These are phyloP conservation scores for Nigrograna mackinnonii DNA, from an alignment of 2,329 filamentous ascomycete genomes.

Conservation along the genomic window DNA sequence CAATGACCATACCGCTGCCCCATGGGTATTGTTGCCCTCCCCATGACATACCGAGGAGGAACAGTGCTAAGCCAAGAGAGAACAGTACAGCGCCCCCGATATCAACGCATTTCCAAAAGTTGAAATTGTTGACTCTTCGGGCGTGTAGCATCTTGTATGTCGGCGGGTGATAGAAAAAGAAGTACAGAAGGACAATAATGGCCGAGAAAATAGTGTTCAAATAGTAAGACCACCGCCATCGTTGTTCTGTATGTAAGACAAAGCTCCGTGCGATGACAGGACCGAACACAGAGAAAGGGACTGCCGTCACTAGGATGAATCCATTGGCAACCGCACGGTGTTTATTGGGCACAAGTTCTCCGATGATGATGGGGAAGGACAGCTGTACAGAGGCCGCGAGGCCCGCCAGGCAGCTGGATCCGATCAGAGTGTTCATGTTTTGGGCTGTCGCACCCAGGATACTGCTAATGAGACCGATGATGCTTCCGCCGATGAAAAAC, in stretches of 20 bases:
- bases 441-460: constrained; percentile 13
- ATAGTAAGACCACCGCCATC: constrained; percentile 19
- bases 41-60: constrained; percentile 16
- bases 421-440: constrained; percentile 12
- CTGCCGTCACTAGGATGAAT: constrained; percentile 14
- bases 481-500: constrained; percentile 17
- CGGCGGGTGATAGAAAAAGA: constrained; percentile 18
- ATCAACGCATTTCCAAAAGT: constrained; percentile 14
- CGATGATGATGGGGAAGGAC: constrained; percentile 14
- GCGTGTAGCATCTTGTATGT: constrained; percentile 15
- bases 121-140: constrained; percentile 14
- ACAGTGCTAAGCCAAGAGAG: constrained; percentile 13
- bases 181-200: constrained; percentile 9
- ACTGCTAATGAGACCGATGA: constrained; percentile 11
- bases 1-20: background rate
- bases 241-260: constrained; percentile 9
- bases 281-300: constrained; percentile 15
- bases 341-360: constrained; percentile 17
- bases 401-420: constrained; percentile 12
- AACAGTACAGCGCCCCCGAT: constrained; percentile 14
- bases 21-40: constrained; percentile 2
- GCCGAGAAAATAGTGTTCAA: constrained; percentile 15
- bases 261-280: constrained; percentile 15
- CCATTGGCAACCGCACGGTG: constrained; percentile 13
- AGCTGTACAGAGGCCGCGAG: constrained; percentile 17